Conservation (phyloP, 768 basidiomycete genomes). For the Multifurca ochricompacta region DNA sequence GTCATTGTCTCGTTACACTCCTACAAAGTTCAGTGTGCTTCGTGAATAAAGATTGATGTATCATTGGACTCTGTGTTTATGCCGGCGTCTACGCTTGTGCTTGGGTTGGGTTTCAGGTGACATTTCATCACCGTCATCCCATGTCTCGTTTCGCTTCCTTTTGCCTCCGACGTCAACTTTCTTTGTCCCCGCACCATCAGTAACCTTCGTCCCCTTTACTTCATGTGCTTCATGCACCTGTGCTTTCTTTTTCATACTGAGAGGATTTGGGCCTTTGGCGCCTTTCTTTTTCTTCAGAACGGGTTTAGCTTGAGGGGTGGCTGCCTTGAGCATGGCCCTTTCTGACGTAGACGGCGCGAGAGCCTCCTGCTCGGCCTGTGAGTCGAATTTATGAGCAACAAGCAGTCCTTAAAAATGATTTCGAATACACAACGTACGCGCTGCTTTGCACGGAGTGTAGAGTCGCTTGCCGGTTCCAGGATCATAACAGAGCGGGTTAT, state of each 20-base stretch:
- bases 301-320: conserved; percentile 29
- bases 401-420: not conserved
- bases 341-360: conserved; percentile 48
- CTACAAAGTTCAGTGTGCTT: too few species aligned
- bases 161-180: conserved; percentile 24
- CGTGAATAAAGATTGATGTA: too few species aligned
- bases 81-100: conserved; percentile 26
- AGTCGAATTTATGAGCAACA: not conserved
- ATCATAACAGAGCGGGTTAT: conserved; percentile 90
- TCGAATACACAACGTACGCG: conserved; percentile 33
- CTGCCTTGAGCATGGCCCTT: conserved; percentile 33
- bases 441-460: conserved; percentile 63
- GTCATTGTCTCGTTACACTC: not conserved
- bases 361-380: conserved; percentile 56
- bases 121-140: conserved; percentile 8
- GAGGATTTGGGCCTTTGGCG: conserved; percentile 85
- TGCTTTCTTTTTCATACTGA: conserved; percentile 82
- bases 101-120: not conserved
- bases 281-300: conserved; percentile 53
- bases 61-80: too few species aligned
- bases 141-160: conserved; percentile 25
- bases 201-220: conserved; percentile 9
- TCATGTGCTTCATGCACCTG: conserved; percentile 26
- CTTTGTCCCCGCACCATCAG: conserved; percentile 11
- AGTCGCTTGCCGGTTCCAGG: conserved; percentile 80